phyloP scores from a whole-genome alignment of 2,329 filamentous ascomycete genomes.

The Claviceps sp. region DNA sequence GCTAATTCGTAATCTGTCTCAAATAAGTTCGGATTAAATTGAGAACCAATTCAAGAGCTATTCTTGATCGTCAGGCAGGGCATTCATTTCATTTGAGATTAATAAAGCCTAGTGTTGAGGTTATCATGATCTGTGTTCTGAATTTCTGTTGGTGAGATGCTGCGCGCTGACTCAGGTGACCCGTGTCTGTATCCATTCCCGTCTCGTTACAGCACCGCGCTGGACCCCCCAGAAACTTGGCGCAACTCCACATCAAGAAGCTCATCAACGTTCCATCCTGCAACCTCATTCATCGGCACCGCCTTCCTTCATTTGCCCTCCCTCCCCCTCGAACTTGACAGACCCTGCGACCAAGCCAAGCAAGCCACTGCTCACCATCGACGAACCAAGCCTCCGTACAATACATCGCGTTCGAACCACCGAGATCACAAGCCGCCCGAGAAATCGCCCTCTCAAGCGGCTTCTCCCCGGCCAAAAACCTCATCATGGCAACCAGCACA shows the following conservation, averaged over 20 bases:
- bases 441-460: too few relatives aligned
- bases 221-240: background rate
- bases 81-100: too few relatives aligned
- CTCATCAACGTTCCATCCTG: background rate
- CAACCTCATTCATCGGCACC: background rate
- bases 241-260: background rate
- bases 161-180: too few relatives aligned
- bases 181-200: too few relatives aligned
- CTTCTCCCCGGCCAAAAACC: background rate
- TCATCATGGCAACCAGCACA: slow-evolving; percentile 17
- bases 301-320: background rate
- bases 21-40: too few relatives aligned
- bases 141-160: too few relatives aligned
- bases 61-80: too few relatives aligned
- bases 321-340: background rate
- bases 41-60: too few relatives aligned
- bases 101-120: too few relatives aligned
- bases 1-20: too few relatives aligned
- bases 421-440: background rate
- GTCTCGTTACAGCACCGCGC: background rate
- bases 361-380: background rate
- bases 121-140: too few relatives aligned
- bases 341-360: background rate
- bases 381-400: too few relatives aligned
- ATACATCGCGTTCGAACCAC: background rate